Evolutionary conservation across 768 basidiomycete species (phyloP), one percentile per base, ranked within the genome.

Genomic region (Pisolithus sp.): DNA sequence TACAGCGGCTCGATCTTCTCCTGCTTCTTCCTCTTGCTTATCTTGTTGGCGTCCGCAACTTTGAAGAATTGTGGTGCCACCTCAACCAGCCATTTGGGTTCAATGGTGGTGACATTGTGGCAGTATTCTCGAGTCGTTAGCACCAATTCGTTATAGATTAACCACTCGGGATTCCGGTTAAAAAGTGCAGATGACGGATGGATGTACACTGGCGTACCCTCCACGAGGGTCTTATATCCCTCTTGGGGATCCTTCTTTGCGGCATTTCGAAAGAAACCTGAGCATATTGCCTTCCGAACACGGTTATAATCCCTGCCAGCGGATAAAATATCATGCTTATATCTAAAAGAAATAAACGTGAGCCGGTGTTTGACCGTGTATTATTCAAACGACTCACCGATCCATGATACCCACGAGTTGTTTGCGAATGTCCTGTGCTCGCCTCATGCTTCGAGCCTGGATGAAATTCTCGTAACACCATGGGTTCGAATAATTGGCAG

Each of bases 391-490:
- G 31, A 73, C 81, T 57, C 75, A 91, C 82, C 96, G 78, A 67
- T 99, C 96, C 96, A 99, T 98, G 67, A 99, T 98, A 54, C 96
- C 96, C 39, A 98, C 75, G 49, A 99, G 71, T 71, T 99, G 96
- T 66, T 99, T 99, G 53, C 96, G 76, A 9, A 99, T 93, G 76
- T 99, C 96, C 69, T 98, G 94, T 5, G 95, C 96, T 6, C 94
- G 78, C 52, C 92, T 79, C 93, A 99, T 94, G 59, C 92, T 96
- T 64, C 96, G 79, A 10, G 93, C 95, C 68, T 98, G 96, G 46
- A 98, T 96, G 63, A 94, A 99, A 68, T 98, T 98, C 71, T 98
- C 94, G 58, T 93, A 95, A 66, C 96, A 98, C 96, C 96, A 99
- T 5, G 95, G 93, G 67, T 96, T 95, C 31, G 92, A 93, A 65